Percentiles rank a stretch among this genome's conserved stretches.
phyloP scores from a whole-genome alignment of 2,329 filamentous ascomycete genomes.

The Bipolaris zeicola region DNA sequence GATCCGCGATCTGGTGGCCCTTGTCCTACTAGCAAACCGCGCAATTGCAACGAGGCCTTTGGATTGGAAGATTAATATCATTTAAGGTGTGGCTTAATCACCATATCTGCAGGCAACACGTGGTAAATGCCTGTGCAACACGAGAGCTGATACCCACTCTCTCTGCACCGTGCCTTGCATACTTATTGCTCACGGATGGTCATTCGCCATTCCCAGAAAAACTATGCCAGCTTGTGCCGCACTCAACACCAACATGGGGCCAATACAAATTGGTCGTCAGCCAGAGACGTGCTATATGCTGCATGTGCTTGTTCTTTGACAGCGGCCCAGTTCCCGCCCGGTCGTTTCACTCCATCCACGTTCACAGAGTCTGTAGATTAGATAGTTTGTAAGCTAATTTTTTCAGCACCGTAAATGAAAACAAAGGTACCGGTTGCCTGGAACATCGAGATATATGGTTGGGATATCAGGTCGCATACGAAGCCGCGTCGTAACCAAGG shows the following conservation, averaged over 20 bases:
- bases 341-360: background rate
- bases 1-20: constrained; percentile 5
- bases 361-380: background rate
- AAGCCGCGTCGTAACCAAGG: background rate
- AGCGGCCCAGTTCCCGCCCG: background rate
- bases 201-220: background rate
- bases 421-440: background rate
- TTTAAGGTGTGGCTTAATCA: background rate
- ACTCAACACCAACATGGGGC: background rate
- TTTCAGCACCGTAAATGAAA: background rate
- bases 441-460: background rate
- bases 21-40: background rate
- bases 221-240: background rate
- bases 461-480: background rate
- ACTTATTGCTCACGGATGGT: background rate
- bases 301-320: background rate
- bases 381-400: background rate
- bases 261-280: constrained; percentile 2
- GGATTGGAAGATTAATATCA: background rate
- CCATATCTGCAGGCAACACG: background rate
- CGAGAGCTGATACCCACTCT: background rate
- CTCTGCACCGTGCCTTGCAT: background rate
- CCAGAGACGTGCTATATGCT: background rate
- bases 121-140: constrained; percentile 1
- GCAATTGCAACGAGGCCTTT: background rate